Evolutionary conservation across 805 yeast species (phyloP), one percentile per base, ranked within the genome.

Genomic region (Yarrowia sp.): DNA sequence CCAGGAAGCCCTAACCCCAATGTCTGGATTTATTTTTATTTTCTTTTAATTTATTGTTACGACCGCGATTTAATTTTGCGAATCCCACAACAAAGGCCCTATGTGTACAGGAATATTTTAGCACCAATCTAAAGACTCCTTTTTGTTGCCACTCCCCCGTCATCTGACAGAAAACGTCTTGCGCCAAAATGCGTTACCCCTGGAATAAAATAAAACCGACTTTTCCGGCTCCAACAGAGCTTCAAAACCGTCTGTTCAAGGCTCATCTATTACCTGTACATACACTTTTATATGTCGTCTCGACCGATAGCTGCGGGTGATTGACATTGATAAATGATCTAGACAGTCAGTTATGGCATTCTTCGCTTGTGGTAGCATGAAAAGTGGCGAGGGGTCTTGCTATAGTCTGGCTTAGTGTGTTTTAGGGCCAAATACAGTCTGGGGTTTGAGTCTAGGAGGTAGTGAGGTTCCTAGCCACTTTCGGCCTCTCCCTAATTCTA

Each of bases 241-340:
- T n/a, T n/a, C n/a, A n/a, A n/a, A n/a, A n/a, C n/a, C n/a, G n/a
- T n/a, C n/a, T n/a, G n/a, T n/a, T n/a, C n/a, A n/a, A n/a, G n/a
- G n/a, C 51, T 19, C 51, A 44, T 44, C 51, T 44, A 44, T 44
- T 29, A 29, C n/a, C n/a, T n/a, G n/a, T n/a, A n/a, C n/a, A n/a
- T n/a, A n/a, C n/a, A n/a, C 18, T 14, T 13, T 4, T 29, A 29
- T 29, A 29, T 25, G 35, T 18, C 6, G 13, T 44, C 4, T 14
- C 8, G 7, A 19, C 3, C 32, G 22, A 29, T 44, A 44, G 51
- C 35, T 44, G 18, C 35, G 51, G 51, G 35, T 8, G 10, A 24
- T 13, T 13, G 35, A 44, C 18, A 3, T 18, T 44, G 51, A 44
- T 44, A 44, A 44, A 44, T 44, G 51, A 44, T 44, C 51, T 44